phyloP scores from a whole-genome alignment of 1,139 yeast genomes.

The Taphrina communis region DNA sequence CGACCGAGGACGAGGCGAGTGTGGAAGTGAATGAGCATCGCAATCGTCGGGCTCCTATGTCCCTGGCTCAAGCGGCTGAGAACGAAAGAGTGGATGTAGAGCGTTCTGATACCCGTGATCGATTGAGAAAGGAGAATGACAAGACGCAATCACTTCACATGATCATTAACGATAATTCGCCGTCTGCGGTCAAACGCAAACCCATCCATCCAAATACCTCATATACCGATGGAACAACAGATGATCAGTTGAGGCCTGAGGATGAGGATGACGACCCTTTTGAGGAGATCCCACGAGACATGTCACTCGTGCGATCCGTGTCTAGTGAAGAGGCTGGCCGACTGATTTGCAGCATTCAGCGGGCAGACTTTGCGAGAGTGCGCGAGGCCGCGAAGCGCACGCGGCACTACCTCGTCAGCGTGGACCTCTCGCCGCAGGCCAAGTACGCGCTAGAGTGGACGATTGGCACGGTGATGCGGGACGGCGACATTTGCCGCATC shows the following conservation, averaged over 20 bases:
- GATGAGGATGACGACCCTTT: constrained; percentile 34
- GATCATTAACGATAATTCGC: constrained; percentile 33
- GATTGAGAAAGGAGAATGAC: constrained; percentile 18
- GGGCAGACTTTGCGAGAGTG: constrained; percentile 65
- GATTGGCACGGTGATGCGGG: constrained; percentile 82
- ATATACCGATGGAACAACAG: constrained; percentile 16
- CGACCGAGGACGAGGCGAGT: constrained; percentile 42
- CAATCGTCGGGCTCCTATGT: constrained; percentile 23
- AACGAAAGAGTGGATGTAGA: constrained; percentile 35
- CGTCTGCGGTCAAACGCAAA: constrained; percentile 28
- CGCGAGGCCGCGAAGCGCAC: constrained; percentile 62
- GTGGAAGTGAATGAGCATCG: constrained; percentile 50
- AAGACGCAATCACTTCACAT: constrained; percentile 10
- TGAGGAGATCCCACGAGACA: constrained; percentile 55
- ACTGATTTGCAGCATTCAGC: constrained; percentile 69
- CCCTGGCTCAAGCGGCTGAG: constrained; percentile 38
- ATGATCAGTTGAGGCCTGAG: constrained; percentile 4
- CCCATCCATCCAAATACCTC: constrained; percentile 34
- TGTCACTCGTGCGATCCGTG: constrained; percentile 58
- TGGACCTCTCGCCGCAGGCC: constrained; percentile 85
- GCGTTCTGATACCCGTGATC: constrained; percentile 30
- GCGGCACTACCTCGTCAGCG: constrained; percentile 70
- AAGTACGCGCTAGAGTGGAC: constrained; percentile 88
- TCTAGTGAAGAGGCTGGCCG: constrained; percentile 60
- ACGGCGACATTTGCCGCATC: constrained; percentile 80